A percentile compares a stretch with the other conserved stretches of the same genome.
phyloP scores from a whole-genome alignment of 2,329 filamentous ascomycete species.

The Alternaria alternata region DNA sequence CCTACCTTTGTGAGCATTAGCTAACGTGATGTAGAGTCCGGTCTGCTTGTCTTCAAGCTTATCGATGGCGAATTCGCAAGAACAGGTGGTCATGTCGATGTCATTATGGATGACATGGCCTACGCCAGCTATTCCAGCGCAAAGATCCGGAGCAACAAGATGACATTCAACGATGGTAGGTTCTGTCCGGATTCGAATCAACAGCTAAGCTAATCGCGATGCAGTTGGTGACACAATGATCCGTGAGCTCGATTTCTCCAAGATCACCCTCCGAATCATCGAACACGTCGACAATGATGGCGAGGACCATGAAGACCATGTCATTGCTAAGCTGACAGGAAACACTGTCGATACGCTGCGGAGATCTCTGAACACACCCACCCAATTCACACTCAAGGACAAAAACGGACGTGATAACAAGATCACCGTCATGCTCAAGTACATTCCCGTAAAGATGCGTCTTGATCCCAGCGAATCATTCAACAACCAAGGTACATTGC shows the following conservation, averaged over 20 bases:
- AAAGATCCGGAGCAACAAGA: conserved; percentile 71
- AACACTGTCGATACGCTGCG: conserved; percentile 88
- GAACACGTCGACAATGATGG: conserved; percentile 79
- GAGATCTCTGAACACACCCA: conserved; percentile 91
- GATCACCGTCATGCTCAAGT: conserved; percentile 91
- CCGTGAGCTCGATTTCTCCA: conserved; percentile 95
- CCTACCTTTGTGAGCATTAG: background rate
- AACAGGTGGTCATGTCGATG: conserved; percentile 78
- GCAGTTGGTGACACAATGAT: conserved; percentile 89
- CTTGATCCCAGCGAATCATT: conserved; percentile 96
- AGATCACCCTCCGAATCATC: conserved; percentile 84
- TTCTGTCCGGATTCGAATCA: background rate
- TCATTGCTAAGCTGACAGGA: conserved; percentile 82
- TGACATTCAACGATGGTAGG: conserved; percentile 82
- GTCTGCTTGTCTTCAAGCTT: conserved; percentile 92
- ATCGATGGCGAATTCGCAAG: conserved; percentile 86
- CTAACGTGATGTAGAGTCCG: conserved; percentile 72
- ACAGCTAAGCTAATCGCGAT: conserved; percentile 30
- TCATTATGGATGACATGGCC: conserved; percentile 92
- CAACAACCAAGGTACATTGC: conserved; percentile 96
- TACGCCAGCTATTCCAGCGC: conserved; percentile 88
- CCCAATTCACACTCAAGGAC: conserved; percentile 79
- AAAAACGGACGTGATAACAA: conserved; percentile 78
- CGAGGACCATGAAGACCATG: conserved; percentile 73
- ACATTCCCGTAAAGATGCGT: conserved; percentile 91